phyloP scores from a whole-genome alignment of 164 flowering plant genomes.

The Nymphaea colorata region DNA sequence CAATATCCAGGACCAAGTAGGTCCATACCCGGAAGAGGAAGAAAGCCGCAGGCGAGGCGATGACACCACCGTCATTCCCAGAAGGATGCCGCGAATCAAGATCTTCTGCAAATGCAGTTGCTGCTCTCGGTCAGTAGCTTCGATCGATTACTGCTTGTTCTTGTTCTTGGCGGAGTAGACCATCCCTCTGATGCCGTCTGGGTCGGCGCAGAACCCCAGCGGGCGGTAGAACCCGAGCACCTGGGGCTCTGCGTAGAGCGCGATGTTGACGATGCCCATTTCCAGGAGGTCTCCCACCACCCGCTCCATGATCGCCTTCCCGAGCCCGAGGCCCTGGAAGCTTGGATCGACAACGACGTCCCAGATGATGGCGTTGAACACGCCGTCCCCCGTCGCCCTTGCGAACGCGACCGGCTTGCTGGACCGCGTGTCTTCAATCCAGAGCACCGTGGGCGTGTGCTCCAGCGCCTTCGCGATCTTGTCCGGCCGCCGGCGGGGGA shows the following conservation, averaged over 20 bases:
- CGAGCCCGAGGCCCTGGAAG: constrained; percentile 85
- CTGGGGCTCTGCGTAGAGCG: constrained; percentile 78
- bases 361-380: constrained; percentile 93
- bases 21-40: not conserved
- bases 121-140: not conserved
- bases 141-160: constrained; percentile 13
- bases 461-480: constrained; percentile 63
- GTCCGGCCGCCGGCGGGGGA: constrained; percentile 69
- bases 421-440: constrained; percentile 63
- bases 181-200: constrained; percentile 93
- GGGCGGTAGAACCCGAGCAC: constrained; percentile 91
- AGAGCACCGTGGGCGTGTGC: constrained; percentile 63
- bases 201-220: constrained; percentile 84
- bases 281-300: constrained; percentile 35
- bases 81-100: too few relatives aligned
- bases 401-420: constrained; percentile 80
- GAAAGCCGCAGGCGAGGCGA: not conserved
- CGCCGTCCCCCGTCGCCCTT: constrained; percentile 92
- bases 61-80: not conserved
- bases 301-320: constrained; percentile 93
- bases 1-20: not conserved
- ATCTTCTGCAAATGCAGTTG: too few relatives aligned
- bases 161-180: constrained; percentile 54
- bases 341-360: constrained; percentile 98
- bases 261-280: constrained; percentile 71